Evolutionary conservation across 345 rosid species (phyloP), one percentile per base, ranked within the genome.

Genomic region (Trapa bicornis): DNA sequence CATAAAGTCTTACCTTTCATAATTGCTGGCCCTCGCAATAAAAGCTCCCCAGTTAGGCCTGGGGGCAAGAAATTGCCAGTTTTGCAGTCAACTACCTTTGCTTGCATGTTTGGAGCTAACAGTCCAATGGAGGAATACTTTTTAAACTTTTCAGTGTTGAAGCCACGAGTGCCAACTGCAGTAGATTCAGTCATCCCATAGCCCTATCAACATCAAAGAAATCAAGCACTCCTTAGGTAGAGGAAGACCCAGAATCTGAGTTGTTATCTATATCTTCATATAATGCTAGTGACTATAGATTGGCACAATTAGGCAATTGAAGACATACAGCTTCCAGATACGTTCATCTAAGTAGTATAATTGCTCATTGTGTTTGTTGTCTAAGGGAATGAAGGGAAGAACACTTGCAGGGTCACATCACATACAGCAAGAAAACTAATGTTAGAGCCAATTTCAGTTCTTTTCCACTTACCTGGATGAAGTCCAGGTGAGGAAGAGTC

Each of bases 141-240:
- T 38, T 16, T 52, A 57, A 53, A 67, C 58, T 71, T 57, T 71
- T 76, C 47, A 1, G 82, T 72, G 72, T 89, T 89, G 73, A 84
- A 80, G 32, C 96, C 92, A 2, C 93, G 91, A 64, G 96, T 86
- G 61, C 92, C 96, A 32, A 89, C 91, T 43, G 95, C 96, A 0
- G 91, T 82, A 12, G 91, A 81, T 72, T 92, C 96, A 1, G 98
- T 86, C 92, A 89, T 73, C 39, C 96, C 98, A 79, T 89, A 89
- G 39, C 98, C 98, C 98, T 92, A 69, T 11, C 72, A 43, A 43
- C 12, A 42, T 41, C 15, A 22, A 17, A 38, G 6, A 37, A 35
- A 50, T 50, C n/a, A 11, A 50, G 54, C 54, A 50, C 54, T 9
- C 60, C 22, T 35, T 1, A 54, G 8, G 5, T 54, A n/a, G 32